A percentile compares a stretch with the other conserved stretches of the same genome.
Evolutionary conservation across 2,329 filamentous ascomycete genomes (phyloP).

Genomic region (Talaromyces amestolkiae): DNA sequence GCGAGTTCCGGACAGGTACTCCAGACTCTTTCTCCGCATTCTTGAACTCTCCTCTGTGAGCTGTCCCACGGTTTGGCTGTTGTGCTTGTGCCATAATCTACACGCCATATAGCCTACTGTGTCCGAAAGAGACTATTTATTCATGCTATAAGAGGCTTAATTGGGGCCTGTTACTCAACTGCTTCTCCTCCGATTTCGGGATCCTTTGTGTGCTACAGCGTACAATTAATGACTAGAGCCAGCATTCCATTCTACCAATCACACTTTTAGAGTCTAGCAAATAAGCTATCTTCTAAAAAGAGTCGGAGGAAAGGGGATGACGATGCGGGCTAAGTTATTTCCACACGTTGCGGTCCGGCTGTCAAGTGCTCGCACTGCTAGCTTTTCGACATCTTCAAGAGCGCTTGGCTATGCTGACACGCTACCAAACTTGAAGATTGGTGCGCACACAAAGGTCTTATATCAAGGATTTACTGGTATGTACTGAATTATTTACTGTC

Average conservation of each 20-base stretch:
- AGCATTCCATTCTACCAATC: not conserved
- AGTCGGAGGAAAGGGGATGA: not conserved
- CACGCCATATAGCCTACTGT: not conserved
- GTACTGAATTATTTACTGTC: not conserved
- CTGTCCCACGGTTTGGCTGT: conserved; percentile 23
- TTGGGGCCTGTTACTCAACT: not conserved
- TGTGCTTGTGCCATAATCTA: not conserved
- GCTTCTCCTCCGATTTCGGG: not conserved
- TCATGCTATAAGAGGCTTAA: not conserved
- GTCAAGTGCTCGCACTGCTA: conserved; percentile 14
- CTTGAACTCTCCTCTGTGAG: not conserved
- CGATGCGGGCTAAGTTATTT: not conserved
- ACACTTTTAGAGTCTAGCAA: not conserved
- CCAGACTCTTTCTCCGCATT: conserved; percentile 1
- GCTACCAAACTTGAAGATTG: conserved; percentile 64
- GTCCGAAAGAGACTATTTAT: not conserved
- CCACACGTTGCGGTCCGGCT: conserved; percentile 24
- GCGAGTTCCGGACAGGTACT: not conserved
- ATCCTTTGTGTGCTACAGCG: not conserved
- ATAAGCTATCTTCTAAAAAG: not conserved
- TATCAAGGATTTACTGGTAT: conserved; percentile 69
- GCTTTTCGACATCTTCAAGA: conserved; percentile 35
- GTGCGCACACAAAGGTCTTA: conserved; percentile 63
- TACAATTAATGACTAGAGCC: not conserved
- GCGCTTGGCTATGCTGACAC: conserved; percentile 56